Base-by-base conservation (phyloP, 768 basidiomycete genomes). In the Mycena vulgaris region DNA sequence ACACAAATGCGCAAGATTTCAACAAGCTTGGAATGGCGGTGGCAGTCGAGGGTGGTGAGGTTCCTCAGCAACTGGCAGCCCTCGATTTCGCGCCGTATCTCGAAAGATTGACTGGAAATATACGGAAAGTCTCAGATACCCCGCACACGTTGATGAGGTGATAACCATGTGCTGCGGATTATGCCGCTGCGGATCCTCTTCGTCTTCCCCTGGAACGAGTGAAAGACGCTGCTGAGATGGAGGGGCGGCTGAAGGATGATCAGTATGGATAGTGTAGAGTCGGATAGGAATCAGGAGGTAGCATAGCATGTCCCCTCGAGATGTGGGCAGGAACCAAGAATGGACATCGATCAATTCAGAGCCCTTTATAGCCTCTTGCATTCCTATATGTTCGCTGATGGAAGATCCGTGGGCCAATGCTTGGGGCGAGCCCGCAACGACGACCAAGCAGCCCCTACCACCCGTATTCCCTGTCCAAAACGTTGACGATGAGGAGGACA, bases 331-430 rank as follows among this genome's bases (percentile, higher is more conserved):
- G 60, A 47, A 62, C 28, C 60, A 56, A 49, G 55, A 66, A 66
- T 45, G 42, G 42, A 45, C n/a, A 45, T 6, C 42, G 42, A 61
- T 68, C 59, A 27, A 10, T 19, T 21, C 33, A 37, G 8, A 30
- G 19, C 21, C 17, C 17, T 30, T 31, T 58, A 70, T 25, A 56
- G 69, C 62, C 63, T 65, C 39, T 70, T 64, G 53, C 56, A 60
- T 21, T 67, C 4, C 3, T 49, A 28, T 40, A 35, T 57, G 51
- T 48, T 61, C 33, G 42, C 47, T 33, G 30, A 93, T 93, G 92
- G 92, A 93, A 73, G 90, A 94, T 79, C 90, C 92, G 55, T 95
- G 92, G 90, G 88, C 89, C 47, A 91, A 91, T 78, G 87, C 89
- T 63, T 93, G 90, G 91, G 86, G 84, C 63, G 88, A 89, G 69